Base-by-base conservation (phyloP, 202 grass and related monocot species). In the Bolboschoenoplectus hybrid region DNA sequence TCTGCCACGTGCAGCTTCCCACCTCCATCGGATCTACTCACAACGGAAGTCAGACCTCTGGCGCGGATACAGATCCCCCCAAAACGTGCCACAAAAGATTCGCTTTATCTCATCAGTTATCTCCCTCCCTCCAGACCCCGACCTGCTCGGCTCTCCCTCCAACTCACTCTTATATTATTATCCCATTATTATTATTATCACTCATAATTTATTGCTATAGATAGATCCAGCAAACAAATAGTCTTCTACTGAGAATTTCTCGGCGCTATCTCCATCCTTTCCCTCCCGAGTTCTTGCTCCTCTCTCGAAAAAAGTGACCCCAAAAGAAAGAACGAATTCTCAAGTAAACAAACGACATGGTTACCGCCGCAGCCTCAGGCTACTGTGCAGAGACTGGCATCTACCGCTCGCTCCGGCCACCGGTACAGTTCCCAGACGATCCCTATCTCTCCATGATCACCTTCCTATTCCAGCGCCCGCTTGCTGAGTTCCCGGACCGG, bases 381-480 rank as follows among this genome's bases (percentile, higher is more conserved):
- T 97, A 93, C 87, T 87, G 87, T 45, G 46, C 73, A 5, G 87
- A 94, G 53, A 75, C 70, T 46, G 89, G 96, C 52, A 66, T 95
- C 51, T 91, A 98, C 90, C 89, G 90, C 43, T 95, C 96, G 16
- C 63, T 82, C 61, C 88, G 89, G 7, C 87, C 86, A 17, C 45
- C 74, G 0, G 85, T 81, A 39, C 61, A 52, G 77, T 71, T 95
- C 73, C 90, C 88, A 9, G 65, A 88, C 63, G 80, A 92, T 81
- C 91, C 88, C 20, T 69, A 34, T 47, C 87, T 92, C 45, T 89
- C 93, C 81, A 74, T 92, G 78, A 34, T 26, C 49, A 65, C 82
- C 77, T 92, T 91, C 82, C 89, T 98, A 47, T 83, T 94, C 57
- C 87, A 89, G 49, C 83, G 89, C 69, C 82, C 91, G 17, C 81